A percentile compares a stretch with the other conserved stretches of the same genome.
These are phyloP conservation scores for Sugiyamaella castrensis DNA, from an alignment of 1,139 yeast species.

Conservation along the genomic window DNA sequence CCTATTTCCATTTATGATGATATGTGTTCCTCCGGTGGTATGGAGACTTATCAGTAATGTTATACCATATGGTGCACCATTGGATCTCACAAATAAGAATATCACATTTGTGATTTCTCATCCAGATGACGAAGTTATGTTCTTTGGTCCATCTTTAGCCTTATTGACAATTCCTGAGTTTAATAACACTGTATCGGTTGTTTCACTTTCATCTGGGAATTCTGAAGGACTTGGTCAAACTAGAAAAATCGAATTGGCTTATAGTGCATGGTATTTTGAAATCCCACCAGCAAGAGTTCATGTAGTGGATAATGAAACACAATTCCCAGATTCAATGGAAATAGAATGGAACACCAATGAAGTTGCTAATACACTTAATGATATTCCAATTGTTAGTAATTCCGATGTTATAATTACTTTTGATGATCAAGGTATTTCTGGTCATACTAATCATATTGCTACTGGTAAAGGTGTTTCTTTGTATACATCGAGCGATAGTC, in stretches of 20 bases:
- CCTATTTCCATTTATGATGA: constrained; percentile 12
- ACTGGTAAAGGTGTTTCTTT: constrained; percentile 52
- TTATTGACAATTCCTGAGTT: constrained; percentile 41
- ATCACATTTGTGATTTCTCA: constrained; percentile 70
- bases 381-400: constrained; percentile 28
- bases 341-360: constrained; percentile 58
- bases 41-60: constrained; percentile 12
- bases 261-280: constrained; percentile 59
- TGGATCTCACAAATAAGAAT: constrained; percentile 23
- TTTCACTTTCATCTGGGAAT: constrained; percentile 79
- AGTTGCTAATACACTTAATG: constrained; percentile 39
- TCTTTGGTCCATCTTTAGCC: constrained; percentile 77
- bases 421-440: constrained; percentile 78
- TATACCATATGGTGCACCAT: constrained; percentile 20
- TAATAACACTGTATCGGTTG: constrained; percentile 51
- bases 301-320: constrained; percentile 46
- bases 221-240: constrained; percentile 67
- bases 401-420: constrained; percentile 64
- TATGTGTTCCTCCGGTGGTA: constrained; percentile 9
- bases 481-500: constrained; percentile 18
- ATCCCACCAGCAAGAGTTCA: constrained; percentile 42
- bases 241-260: constrained; percentile 56
- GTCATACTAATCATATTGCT: constrained; percentile 81
- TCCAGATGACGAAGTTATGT: constrained; percentile 99
- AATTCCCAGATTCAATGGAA: constrained; percentile 66